These are phyloP conservation scores for Leccinum fibrillosum DNA, from an alignment of 768 basidiomycete genomes.

Conservation along the genomic window DNA sequence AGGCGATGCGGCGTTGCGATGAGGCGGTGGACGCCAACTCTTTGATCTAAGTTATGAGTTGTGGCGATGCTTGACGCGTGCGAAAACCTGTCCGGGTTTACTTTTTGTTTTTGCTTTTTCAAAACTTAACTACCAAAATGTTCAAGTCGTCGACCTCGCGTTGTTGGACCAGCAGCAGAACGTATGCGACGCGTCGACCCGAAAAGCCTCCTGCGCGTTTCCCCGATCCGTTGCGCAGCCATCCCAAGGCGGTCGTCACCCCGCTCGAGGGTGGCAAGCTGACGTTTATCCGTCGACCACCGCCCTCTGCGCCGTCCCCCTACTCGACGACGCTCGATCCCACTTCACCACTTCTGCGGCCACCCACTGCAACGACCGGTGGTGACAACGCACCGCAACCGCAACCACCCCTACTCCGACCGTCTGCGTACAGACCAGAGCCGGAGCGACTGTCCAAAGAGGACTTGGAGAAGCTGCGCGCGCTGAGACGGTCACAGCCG, in stretches of 20 bases:
- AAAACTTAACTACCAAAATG: constrained; percentile 8
- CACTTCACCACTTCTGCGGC: constrained; percentile 63
- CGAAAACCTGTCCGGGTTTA: not conserved
- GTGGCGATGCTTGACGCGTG: not conserved
- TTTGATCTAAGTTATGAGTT: not conserved
- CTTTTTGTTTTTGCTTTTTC: too few species aligned
- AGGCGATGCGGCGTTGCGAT: not conserved
- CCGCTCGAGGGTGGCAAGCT: constrained; percentile 50
- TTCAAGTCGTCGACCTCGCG: constrained; percentile 8
- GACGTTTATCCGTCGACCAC: constrained; percentile 84
- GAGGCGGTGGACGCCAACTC: not conserved
- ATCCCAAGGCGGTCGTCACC: constrained; percentile 50
- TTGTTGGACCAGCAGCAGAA: constrained; percentile 21
- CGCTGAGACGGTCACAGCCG: constrained; percentile 58
- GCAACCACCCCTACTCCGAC: constrained; percentile 49
- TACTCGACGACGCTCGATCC: constrained; percentile 68
- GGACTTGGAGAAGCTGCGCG: constrained; percentile 52
- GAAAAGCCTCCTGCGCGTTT: constrained; percentile 50
- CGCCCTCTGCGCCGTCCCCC: constrained; percentile 72
- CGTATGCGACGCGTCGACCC: constrained; percentile 41
- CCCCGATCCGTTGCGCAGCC: constrained; percentile 55
- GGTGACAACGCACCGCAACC: constrained; percentile 20
- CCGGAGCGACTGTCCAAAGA: constrained; percentile 48
- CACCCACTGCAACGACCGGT: constrained; percentile 18
- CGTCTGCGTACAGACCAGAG: constrained; percentile 32